Evolutionary conservation across 352 stramenopile genomes (phyloP).

Genomic region (Globisporangium carolinianum): DNA sequence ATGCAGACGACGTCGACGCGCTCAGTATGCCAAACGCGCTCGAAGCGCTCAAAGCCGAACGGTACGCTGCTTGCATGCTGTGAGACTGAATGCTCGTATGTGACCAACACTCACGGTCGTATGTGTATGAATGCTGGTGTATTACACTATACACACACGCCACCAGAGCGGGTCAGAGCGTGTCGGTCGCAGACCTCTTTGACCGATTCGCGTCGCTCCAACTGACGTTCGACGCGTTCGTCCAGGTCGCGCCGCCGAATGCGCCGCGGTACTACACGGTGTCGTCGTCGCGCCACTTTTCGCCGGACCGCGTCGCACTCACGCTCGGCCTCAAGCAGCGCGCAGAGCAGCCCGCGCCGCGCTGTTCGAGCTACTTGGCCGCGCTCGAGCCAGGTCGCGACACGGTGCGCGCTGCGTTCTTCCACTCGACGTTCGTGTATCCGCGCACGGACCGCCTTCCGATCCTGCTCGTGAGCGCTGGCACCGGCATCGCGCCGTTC

Average conservation of each 20-base stretch:
- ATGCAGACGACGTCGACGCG: conserved; percentile 38
- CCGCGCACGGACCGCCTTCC: conserved; percentile 47
- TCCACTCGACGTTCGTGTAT: conserved; percentile 73
- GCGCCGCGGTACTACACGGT: conserved; percentile 76
- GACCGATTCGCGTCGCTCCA: conserved; percentile 59
- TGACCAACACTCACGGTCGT: neutral
- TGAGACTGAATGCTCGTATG: neutral
- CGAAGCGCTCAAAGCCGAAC: conserved; percentile 35
- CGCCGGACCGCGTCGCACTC: conserved; percentile 52
- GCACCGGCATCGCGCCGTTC: conserved; percentile 80
- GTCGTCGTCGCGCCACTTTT: conserved; percentile 63
- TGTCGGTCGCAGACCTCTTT: conserved; percentile 58
- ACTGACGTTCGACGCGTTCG: conserved; percentile 57
- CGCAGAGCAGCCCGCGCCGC: conserved; percentile 41
- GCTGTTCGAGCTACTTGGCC: conserved; percentile 72
- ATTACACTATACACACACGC: too few species aligned
- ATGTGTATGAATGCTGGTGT: too few species aligned
- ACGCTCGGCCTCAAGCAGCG: conserved; percentile 62
- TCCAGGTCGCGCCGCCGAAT: conserved; percentile 61
- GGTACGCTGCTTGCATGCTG: conserved; percentile 15
- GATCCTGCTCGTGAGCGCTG: conserved; percentile 71
- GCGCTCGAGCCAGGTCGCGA: conserved; percentile 33
- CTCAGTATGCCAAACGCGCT: conserved; percentile 37
- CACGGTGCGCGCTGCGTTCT: conserved; percentile 51
- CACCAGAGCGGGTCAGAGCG: conserved; percentile 11